These are phyloP conservation scores for Leccinum pachyderme DNA, from an alignment of 1,284 basidiomycete species.

Conservation along the genomic window DNA sequence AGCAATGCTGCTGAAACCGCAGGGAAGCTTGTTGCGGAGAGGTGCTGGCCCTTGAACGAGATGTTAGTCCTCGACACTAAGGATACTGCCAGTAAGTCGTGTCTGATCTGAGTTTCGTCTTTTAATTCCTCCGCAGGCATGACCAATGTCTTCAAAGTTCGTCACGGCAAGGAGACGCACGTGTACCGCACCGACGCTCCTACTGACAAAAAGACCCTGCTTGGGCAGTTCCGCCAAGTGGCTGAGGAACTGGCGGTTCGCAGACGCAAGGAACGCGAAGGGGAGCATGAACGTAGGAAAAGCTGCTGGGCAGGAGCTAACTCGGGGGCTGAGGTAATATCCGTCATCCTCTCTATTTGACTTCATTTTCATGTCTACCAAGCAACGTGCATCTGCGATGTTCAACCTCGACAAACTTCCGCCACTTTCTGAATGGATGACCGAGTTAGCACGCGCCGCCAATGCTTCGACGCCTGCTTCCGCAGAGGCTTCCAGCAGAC, in stretches of 20 bases:
- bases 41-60: constrained; percentile 90
- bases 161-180: constrained; percentile 89
- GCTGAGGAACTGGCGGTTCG: constrained; percentile 89
- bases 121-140: constrained; percentile 54
- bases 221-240: constrained; percentile 86
- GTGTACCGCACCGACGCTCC: constrained; percentile 85
- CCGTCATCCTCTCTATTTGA: constrained; percentile 15
- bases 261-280: constrained; percentile 88
- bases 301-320: constrained; percentile 68
- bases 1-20: constrained; percentile 34
- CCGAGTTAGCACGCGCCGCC: constrained; percentile 49
- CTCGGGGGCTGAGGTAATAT: constrained; percentile 56
- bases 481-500: constrained; percentile 45
- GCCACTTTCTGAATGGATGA: constrained; percentile 70
- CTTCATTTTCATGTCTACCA: constrained; percentile 14
- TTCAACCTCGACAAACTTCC: constrained; percentile 39
- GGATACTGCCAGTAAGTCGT: constrained; percentile 77
- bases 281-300: constrained; percentile 84
- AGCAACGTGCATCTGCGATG: constrained; percentile 37
- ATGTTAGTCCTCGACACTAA: constrained; percentile 95
- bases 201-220: constrained; percentile 83
- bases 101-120: not conserved
- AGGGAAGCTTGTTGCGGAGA: constrained; percentile 86
- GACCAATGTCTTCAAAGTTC: constrained; percentile 95
- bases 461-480: constrained; percentile 23